Percentiles rank a stretch among this genome's conserved stretches.
Conservation (phyloP, 768 basidiomycete species). For the Tubosaeta sp. region DNA sequence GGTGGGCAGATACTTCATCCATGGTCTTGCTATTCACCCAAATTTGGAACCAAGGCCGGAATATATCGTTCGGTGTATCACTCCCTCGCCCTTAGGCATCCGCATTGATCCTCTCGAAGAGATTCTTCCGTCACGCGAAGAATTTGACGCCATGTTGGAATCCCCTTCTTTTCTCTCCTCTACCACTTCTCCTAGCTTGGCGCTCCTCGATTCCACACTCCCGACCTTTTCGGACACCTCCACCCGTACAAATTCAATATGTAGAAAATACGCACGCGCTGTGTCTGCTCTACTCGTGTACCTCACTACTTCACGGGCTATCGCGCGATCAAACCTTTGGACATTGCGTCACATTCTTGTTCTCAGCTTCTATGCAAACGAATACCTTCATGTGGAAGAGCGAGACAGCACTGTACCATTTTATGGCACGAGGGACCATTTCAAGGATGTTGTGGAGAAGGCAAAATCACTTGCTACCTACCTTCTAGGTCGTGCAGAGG, state of each 20-base stretch:
- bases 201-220: constrained; percentile 56
- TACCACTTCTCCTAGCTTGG: constrained; percentile 51
- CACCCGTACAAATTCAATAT: constrained; percentile 3
- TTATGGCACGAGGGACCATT: constrained; percentile 18
- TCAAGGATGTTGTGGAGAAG: constrained; percentile 38
- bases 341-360: constrained; percentile 66
- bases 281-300: constrained; percentile 52
- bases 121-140: constrained; percentile 46
- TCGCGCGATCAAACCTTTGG: constrained; percentile 59
- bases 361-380: constrained; percentile 58
- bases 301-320: constrained; percentile 55
- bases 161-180: constrained; percentile 39
- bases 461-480: constrained; percentile 59
- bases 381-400: constrained; percentile 52
- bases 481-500: constrained; percentile 45
- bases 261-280: constrained; percentile 54
- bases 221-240: constrained; percentile 37
- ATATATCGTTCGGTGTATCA: constrained; percentile 39
- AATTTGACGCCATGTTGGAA: constrained; percentile 45
- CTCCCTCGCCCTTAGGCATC: constrained; percentile 34
- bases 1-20: constrained; percentile 23
- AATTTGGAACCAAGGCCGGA: constrained; percentile 37
- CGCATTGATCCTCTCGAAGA: constrained; percentile 41
- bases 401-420: constrained; percentile 45
- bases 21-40: neutral